Evolutionary conservation across 2,329 filamentous ascomycete genomes (phyloP).

Genomic region (Calonectria naviculata): DNA sequence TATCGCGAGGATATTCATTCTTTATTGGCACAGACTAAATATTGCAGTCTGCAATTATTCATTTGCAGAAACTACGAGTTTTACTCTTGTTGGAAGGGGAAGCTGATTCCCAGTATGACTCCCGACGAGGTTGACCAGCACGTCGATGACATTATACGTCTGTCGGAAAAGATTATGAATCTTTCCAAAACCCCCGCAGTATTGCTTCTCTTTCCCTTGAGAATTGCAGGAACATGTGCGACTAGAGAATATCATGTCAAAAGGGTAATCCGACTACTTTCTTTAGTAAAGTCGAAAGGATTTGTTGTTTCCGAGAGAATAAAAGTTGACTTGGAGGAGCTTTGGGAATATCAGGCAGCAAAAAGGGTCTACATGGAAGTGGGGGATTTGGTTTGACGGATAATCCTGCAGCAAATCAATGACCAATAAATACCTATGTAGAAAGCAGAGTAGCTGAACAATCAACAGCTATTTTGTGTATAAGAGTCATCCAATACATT

Average conservation of each 20-base stretch:
- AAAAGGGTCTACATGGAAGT: no score
- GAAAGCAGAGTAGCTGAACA: no score
- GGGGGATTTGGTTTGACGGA: no score
- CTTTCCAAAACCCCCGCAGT: conserved; percentile 29
- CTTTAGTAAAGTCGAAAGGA: conserved; percentile 28
- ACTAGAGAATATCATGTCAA: background rate
- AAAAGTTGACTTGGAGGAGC: conserved; percentile 29
- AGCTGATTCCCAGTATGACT: conserved; percentile 17
- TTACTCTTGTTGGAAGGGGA: conserved; percentile 31
- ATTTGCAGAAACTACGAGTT: conserved; percentile 37
- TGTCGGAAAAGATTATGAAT: conserved; percentile 4
- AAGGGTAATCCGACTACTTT: conserved; percentile 5
- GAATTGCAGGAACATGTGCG: conserved; percentile 33
- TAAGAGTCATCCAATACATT: background rate
- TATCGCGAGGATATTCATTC: background rate
- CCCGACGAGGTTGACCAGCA: background rate
- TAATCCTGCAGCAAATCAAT: no score
- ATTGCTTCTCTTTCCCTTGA: conserved; percentile 35
- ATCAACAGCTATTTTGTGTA: no score
- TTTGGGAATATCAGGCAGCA: conserved; percentile 30
- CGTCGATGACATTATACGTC: background rate
- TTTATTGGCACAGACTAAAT: conserved; percentile 24
- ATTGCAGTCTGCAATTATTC: conserved; percentile 32
- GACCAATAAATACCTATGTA: no score
- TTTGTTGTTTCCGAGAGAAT: conserved; percentile 39